Evolutionary conservation across 331 rosid genomes (phyloP), one percentile per base, ranked within the genome.

Genomic region (Stylosanthes scabra): DNA sequence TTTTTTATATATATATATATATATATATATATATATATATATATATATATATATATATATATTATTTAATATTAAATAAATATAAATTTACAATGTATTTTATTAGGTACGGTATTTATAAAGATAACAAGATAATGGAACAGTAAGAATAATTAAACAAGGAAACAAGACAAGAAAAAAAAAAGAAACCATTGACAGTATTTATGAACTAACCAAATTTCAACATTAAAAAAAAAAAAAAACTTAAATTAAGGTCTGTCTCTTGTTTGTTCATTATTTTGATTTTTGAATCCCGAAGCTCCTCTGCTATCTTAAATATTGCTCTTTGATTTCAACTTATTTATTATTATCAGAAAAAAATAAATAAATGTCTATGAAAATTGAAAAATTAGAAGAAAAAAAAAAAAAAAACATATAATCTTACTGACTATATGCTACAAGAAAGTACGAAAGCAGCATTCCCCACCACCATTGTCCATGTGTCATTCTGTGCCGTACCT

Each of bases 361-460:
- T 83, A 84, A 89, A 91, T 80, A 84, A 85, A 80, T 87, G 66
- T 89, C 75, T 70, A 79, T 83, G 39, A 83, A 82, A 74, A 50
- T 63, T 70, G 59, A 70, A 74, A 12, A 27, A 34, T 34, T 25
- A 25, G 27, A 1, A 25, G 4, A 52, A 50, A 41, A 25, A 44
- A 1, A 25, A 8, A 52, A 68, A 11, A 73, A 66, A 66, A 66
- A 85, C 82, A 88, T 77, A 73, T 82, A 78, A 81, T 81, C 83
- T 76, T 62, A 70, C 70, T 64, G 87, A 85, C 85, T 76, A 58
- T 81, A 72, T 70, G 81, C 80, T 70, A 59, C 82, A 64, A 62
- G 74, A 63, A 78, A 74, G 68, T 69, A 70, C 70, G 59, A 65
- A 56, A 40, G 10, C 31, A 27, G 65, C 63, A 16, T 55, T 39